A percentile compares a stretch with the other conserved stretches of the same genome.
Conservation (phyloP, 1,284 basidiomycete genomes). For the Afroboletus lepidellus region DNA sequence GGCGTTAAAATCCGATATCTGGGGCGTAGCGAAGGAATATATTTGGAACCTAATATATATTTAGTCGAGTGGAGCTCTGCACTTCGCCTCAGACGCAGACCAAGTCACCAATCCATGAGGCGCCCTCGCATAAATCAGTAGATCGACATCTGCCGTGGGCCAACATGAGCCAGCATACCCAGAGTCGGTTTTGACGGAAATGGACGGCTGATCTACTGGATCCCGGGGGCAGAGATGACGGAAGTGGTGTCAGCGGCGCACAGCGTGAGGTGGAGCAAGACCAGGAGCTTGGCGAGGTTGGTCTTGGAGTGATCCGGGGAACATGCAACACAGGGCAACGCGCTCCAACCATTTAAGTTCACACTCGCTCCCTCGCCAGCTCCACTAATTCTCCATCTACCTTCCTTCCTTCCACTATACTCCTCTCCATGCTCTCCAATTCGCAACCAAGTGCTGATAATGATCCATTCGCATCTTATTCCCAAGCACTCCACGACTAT, state of each 20-base stretch:
- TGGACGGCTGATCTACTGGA: neutral
- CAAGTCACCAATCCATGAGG: slow-evolving; percentile 1
- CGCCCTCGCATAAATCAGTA: neutral
- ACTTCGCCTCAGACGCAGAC: neutral
- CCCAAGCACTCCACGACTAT: slow-evolving; percentile 64
- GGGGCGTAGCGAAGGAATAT: neutral
- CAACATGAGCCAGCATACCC: neutral
- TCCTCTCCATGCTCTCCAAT: slow-evolving; percentile 21
- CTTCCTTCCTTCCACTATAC: neutral
- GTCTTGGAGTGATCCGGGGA: slow-evolving; percentile 17
- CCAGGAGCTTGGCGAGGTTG: slow-evolving; percentile 23
- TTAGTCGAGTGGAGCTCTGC: slow-evolving; percentile 14
- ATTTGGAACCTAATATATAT: slow-evolving; percentile 1
- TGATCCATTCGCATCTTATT: slow-evolving; percentile 53
- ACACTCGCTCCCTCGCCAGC: slow-evolving; percentile 6
- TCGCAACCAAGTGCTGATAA: slow-evolving; percentile 12
- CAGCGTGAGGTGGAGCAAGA: slow-evolving; percentile 25
- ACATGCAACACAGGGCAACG: slow-evolving; percentile 9
- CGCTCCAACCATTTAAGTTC: slow-evolving; percentile 27
- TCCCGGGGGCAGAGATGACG: slow-evolving; percentile 7
- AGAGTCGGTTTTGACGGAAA: neutral
- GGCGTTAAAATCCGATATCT: neutral
- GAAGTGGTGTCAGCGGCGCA: slow-evolving; percentile 8
- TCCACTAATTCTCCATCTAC: slow-evolving; percentile 4
- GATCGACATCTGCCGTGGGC: neutral